Conservation (phyloP, 768 basidiomycete species). For the Kwoniella heveanensis region DNA sequence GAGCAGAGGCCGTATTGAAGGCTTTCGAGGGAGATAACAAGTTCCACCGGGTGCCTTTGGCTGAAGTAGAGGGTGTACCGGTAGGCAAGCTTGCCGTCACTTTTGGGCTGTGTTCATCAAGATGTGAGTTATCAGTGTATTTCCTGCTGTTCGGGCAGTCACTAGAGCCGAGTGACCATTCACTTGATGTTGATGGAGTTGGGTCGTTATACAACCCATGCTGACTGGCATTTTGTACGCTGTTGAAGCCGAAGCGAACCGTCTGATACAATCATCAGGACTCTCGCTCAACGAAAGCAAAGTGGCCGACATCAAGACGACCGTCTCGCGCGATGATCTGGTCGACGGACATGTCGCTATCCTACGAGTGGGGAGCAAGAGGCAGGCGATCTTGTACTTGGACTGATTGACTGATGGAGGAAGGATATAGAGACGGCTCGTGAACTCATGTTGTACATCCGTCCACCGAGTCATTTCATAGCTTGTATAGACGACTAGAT, state of each 20-base stretch:
- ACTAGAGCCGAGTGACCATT: too few species aligned
- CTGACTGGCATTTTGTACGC: too few species aligned
- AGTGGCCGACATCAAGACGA: slow-evolving; percentile 62
- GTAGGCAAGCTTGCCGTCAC: slow-evolving; percentile 67
- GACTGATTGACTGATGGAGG: not conserved
- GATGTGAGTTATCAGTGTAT: slow-evolving; percentile 62
- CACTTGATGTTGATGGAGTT: too few species aligned
- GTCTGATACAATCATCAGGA: slow-evolving; percentile 67
- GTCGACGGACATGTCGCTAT: slow-evolving; percentile 67
- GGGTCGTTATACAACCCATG: too few species aligned
- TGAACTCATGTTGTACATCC: too few species aligned
- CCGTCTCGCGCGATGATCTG: slow-evolving; percentile 60
- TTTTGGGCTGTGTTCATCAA: slow-evolving; percentile 66
- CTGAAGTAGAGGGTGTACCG: slow-evolving; percentile 62
- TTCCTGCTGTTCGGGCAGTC: too few species aligned
- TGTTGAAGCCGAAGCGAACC: slow-evolving; percentile 65
- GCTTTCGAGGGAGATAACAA: slow-evolving; percentile 71
- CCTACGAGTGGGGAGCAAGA: slow-evolving; percentile 74
- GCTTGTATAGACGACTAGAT: not conserved
- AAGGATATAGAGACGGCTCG: too few species aligned
- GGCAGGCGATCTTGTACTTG: slow-evolving; percentile 63
- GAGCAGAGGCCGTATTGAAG: slow-evolving; percentile 63
- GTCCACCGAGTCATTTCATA: too few species aligned
- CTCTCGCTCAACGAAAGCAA: slow-evolving; percentile 71
- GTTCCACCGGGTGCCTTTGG: slow-evolving; percentile 61